Conservation (phyloP, 305 asterid species). For the Fraxinus platypoda region DNA sequence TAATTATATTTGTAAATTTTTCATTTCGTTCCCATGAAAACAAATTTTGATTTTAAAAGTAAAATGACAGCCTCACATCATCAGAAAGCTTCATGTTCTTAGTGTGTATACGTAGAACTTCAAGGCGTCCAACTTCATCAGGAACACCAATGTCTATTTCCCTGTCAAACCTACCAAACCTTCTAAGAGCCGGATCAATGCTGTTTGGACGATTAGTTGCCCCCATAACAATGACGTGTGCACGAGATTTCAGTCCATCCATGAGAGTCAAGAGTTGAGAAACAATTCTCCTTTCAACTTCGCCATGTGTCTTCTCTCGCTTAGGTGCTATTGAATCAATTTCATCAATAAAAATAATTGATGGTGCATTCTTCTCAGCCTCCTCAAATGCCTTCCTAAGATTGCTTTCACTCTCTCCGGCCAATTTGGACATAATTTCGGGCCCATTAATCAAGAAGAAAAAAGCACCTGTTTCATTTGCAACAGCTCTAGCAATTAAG, state of each 20-base stretch:
- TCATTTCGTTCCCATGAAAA: neutral
- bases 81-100: slow-evolving; percentile 55
- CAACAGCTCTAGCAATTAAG: slow-evolving; percentile 53
- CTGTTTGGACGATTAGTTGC: slow-evolving; percentile 58
- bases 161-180: slow-evolving; percentile 58
- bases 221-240: slow-evolving; percentile 58
- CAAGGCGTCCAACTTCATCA: slow-evolving; percentile 58
- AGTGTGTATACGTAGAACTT: slow-evolving; percentile 47
- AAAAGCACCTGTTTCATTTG: slow-evolving; percentile 58
- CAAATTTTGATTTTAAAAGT: neutral
- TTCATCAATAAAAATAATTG: slow-evolving; percentile 53
- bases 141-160: slow-evolving; percentile 55
- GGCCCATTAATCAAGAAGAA: slow-evolving; percentile 52
- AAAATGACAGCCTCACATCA: slow-evolving; percentile 29
- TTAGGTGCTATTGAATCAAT: slow-evolving; percentile 58
- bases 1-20: neutral
- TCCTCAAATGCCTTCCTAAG: slow-evolving; percentile 56
- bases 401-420: slow-evolving; percentile 59
- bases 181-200: slow-evolving; percentile 57
- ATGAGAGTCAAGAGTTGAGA: slow-evolving; percentile 55
- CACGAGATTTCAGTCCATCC: slow-evolving; percentile 58
- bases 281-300: slow-evolving; percentile 59
- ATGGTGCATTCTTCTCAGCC: slow-evolving; percentile 55
- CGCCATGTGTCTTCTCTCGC: slow-evolving; percentile 50
- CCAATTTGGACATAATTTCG: slow-evolving; percentile 54